Evolutionary conservation across 2,329 filamentous ascomycete genomes (phyloP).

Genomic region (Clonostachys rosea): DNA sequence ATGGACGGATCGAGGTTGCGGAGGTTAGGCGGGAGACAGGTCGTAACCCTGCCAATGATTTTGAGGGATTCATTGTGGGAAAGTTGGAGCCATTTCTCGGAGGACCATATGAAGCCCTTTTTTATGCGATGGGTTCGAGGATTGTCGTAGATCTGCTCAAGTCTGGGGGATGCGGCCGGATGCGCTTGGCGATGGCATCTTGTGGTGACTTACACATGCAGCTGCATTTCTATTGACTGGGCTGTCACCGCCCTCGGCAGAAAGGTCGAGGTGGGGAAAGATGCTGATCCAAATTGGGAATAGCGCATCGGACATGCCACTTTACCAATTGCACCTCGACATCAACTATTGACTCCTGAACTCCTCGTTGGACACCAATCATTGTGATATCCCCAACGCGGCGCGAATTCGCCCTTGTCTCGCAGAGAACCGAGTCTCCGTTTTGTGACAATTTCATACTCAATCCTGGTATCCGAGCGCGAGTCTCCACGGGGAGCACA

Average conservation of each 20-base stretch:
- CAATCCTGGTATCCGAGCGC: neutral
- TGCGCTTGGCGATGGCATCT: neutral
- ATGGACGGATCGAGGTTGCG: slow-evolving; percentile 7
- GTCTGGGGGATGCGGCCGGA: too few species aligned
- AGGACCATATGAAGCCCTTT: slow-evolving; percentile 1
- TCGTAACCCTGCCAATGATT: slow-evolving; percentile 27
- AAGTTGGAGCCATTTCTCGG: slow-evolving; percentile 20
- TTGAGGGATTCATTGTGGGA: slow-evolving; percentile 40
- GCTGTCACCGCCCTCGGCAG: slow-evolving; percentile 30
- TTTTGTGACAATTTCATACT: neutral
- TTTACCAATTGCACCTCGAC: slow-evolving; percentile 26
- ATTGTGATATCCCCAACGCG: neutral
- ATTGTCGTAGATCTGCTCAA: too few species aligned
- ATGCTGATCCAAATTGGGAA: slow-evolving; percentile 16
- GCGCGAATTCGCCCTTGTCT: too few species aligned
- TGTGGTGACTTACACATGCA: neutral
- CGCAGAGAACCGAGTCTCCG: neutral
- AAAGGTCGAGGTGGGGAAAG: slow-evolving; percentile 20
- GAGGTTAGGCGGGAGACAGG: slow-evolving; percentile 17
- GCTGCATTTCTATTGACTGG: slow-evolving; percentile 1
- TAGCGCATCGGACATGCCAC: slow-evolving; percentile 36
- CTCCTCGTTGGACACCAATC: slow-evolving; percentile 1
- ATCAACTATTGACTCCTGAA: slow-evolving; percentile 28
- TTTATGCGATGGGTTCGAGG: too few species aligned
- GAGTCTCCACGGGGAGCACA: neutral